Conservation (phyloP, 805 yeast species). For the Grigorovia humatica region DNA sequence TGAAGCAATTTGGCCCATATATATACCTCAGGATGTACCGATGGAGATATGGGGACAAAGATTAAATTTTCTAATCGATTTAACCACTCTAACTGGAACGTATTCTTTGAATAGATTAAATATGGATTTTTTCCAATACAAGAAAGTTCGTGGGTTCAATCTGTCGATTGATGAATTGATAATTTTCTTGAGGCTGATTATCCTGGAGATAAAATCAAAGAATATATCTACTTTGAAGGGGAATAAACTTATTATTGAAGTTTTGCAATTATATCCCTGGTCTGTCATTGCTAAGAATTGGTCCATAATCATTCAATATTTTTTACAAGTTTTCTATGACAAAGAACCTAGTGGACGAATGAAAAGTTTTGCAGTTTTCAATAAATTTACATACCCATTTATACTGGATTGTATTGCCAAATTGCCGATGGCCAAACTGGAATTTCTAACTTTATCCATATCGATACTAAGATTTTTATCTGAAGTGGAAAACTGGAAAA, state of each 20-base stretch:
- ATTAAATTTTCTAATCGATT: conserved; percentile 9
- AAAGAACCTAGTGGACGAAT: conserved; percentile 8
- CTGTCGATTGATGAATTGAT: conserved; percentile 13
- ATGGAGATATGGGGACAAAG: conserved; percentile 16
- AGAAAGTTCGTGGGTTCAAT: conserved; percentile 11
- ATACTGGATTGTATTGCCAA: conserved; percentile 10
- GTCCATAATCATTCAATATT: conserved; percentile 14
- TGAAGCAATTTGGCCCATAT: conserved; percentile 18
- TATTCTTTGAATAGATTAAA: conserved; percentile 8
- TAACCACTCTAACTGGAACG: conserved; percentile 10
- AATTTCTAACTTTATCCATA: conserved; percentile 6
- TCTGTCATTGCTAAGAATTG: not conserved
- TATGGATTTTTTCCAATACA: conserved; percentile 14
- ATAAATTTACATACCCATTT: not conserved
- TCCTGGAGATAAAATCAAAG: not conserved
- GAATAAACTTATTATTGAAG: conserved; percentile 8
- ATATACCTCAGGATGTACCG: conserved; percentile 5
- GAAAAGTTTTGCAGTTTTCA: conserved; percentile 10
- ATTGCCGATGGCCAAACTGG: conserved; percentile 2
- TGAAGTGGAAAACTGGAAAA: conserved; percentile 14
- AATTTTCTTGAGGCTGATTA: conserved; percentile 10
- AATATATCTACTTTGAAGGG: not conserved
- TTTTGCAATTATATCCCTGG: conserved; percentile 9
- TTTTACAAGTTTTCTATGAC: conserved; percentile 11
- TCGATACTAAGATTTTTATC: conserved; percentile 14